Evolutionary conservation across 1,284 basidiomycete species (phyloP).

Genomic region (Hortiboletus rubellus): DNA sequence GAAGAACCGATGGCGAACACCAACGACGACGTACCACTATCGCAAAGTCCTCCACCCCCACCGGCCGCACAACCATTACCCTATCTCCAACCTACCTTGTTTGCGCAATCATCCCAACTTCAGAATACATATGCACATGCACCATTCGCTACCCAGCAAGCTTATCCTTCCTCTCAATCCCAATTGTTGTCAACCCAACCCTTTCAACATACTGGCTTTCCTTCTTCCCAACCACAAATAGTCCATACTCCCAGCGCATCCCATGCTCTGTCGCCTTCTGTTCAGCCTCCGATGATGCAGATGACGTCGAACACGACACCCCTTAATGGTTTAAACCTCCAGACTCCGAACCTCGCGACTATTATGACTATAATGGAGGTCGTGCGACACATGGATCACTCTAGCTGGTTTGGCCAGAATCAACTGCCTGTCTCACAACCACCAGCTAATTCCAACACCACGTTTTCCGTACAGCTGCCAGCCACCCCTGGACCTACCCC

Average conservation of each 20-base stretch:
- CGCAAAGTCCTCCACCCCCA: conserved; percentile 5
- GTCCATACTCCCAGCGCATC: conserved; percentile 9
- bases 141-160: conserved; percentile 17
- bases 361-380: conserved; percentile 38
- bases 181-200: conserved; percentile 20
- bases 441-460: background rate
- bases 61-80: conserved; percentile 11
- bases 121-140: conserved; percentile 22
- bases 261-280: conserved; percentile 16
- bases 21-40: background rate
- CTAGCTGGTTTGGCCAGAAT: conserved; percentile 23
- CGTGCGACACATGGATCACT: conserved; percentile 32
- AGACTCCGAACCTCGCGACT: conserved; percentile 25
- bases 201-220: conserved; percentile 17
- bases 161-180: conserved; percentile 18
- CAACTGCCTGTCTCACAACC: conserved; percentile 21
- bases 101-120: conserved; percentile 17
- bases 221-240: conserved; percentile 23
- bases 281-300: conserved; percentile 17
- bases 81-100: conserved; percentile 14
- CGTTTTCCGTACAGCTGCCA: conserved; percentile 10
- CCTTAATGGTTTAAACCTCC: conserved; percentile 17
- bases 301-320: conserved; percentile 11
- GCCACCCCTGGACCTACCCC: background rate
- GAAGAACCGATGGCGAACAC: conserved; percentile 4